phyloP scores from a whole-genome alignment of 148 eudicot genomes.

The Polygonum maritimum region DNA sequence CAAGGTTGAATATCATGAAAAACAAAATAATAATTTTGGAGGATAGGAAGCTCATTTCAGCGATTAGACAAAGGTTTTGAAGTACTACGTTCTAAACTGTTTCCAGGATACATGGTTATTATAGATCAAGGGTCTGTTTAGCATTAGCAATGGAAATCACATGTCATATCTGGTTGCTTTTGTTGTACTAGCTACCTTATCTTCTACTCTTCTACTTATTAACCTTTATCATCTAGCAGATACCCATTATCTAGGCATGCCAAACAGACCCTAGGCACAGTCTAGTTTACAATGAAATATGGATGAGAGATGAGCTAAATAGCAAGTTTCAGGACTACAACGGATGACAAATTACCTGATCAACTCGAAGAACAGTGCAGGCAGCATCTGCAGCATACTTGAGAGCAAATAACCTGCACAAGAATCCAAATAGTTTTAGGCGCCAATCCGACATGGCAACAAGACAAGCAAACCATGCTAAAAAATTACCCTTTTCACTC shows the following conservation, averaged over 20 bases:
- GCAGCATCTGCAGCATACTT: slow-evolving; percentile 94
- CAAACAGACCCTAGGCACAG: not conserved
- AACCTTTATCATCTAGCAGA: too few relatives aligned
- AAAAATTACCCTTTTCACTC: too few relatives aligned
- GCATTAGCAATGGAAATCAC: too few relatives aligned
- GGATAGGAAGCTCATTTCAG: not conserved
- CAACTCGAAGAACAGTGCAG: slow-evolving; percentile 86
- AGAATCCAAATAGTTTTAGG: not conserved
- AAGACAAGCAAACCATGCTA: not conserved
- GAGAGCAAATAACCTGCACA: slow-evolving; percentile 70
- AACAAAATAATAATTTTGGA: not conserved
- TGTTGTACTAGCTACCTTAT: too few relatives aligned
- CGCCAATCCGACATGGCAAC: not conserved
- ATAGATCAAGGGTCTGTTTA: too few relatives aligned
- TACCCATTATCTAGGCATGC: too few relatives aligned
- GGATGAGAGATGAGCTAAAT: not conserved
- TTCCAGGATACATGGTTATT: too few relatives aligned
- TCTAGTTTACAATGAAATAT: not conserved
- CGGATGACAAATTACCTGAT: slow-evolving; percentile 54
- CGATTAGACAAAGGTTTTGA: too few relatives aligned
- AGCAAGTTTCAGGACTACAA: not conserved
- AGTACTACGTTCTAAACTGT: too few relatives aligned
- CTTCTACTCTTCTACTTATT: too few relatives aligned
- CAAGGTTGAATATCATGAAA: not conserved
- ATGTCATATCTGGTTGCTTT: too few relatives aligned